A percentile compares a stretch with the other conserved stretches of the same genome.
Evolutionary conservation across 345 rosid species (phyloP).

Genomic region (Dimocarpus longan): DNA sequence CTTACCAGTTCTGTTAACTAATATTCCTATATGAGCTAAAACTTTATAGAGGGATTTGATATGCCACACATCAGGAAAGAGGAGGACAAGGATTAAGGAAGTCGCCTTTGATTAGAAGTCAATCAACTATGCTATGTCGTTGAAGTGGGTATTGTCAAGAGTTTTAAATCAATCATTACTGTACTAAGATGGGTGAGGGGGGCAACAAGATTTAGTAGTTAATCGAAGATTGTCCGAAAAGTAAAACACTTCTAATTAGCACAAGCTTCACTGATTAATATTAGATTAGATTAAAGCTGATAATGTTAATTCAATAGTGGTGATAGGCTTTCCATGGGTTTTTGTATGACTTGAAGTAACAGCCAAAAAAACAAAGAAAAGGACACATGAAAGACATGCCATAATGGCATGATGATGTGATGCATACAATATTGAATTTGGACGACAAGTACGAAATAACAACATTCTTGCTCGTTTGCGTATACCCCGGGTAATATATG

Average conservation of each 20-base stretch:
- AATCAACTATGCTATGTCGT: conserved; percentile 29
- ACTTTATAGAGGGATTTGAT: too few species aligned
- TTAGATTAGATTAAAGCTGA: background rate
- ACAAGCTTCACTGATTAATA: conserved; percentile 5
- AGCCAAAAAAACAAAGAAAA: too few species aligned
- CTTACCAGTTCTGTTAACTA: too few species aligned
- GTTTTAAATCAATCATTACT: conserved; percentile 9
- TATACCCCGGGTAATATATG: too few species aligned
- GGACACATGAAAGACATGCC: background rate
- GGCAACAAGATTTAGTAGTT: conserved; percentile 12
- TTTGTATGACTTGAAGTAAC: too few species aligned
- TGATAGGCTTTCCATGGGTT: too few species aligned
- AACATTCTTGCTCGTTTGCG: background rate
- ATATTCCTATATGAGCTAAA: too few species aligned
- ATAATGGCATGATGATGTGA: background rate
- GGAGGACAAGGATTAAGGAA: background rate
- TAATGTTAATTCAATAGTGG: background rate
- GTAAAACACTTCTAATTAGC: background rate
- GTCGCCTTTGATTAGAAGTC: conserved; percentile 37
- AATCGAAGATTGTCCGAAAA: too few species aligned
- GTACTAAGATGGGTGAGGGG: conserved; percentile 7
- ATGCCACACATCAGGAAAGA: background rate
- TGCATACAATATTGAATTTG: background rate
- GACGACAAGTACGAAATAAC: background rate
- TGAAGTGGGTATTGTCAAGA: conserved; percentile 18